Evolutionary conservation across 83 land plant genomes (phyloP), one percentile per base, ranked within the genome.

Genomic region (Larix sibirica): DNA sequence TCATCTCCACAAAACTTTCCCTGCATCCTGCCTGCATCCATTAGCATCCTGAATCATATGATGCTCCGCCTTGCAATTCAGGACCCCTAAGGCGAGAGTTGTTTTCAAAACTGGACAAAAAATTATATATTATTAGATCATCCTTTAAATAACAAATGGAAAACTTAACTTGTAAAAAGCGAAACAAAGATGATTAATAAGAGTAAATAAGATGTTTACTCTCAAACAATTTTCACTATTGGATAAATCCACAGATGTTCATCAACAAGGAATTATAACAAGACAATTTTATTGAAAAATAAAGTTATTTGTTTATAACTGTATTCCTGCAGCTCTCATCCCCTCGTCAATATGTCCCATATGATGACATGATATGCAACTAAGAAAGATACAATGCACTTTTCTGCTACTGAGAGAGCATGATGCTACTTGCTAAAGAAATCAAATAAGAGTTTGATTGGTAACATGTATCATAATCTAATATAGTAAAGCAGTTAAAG

Each of bases 81-180:
- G 95, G 97, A 81, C 97, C 97, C 84, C 91, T 89, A 16, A 93
- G 83, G 9, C 90, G 85, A 31, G 95, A 94, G 58, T 91, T 95
- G 83, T 90, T 93, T 84, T 92, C 97, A 83, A 94, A 94, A 81
- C 95, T 94, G 83, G 79, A 82, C 3, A 65, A 62, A 44, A 38
- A 64, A 17, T 31, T 12, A 20, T 42, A 0, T 7, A 8, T 73
- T 73, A 73, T n/a, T 40, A n/a, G n/a, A 47, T 73, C 44, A 24
- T 42, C 26, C 74, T 33, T 3, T 4, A 17, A 6, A 38, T 36
- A 7, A 71, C 40, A 40, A 71, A 71, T 38, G 36, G 44, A 31
- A 20, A 40, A 3, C 76, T 38, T 38, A 40, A 20, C 56, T 50
- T 50, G 56, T 50, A 50, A 71, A 17, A 17, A 40, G 13, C 76